Base-by-base conservation (phyloP, 2,329 filamentous ascomycete genomes). In the Exophiala aquamarina region DNA sequence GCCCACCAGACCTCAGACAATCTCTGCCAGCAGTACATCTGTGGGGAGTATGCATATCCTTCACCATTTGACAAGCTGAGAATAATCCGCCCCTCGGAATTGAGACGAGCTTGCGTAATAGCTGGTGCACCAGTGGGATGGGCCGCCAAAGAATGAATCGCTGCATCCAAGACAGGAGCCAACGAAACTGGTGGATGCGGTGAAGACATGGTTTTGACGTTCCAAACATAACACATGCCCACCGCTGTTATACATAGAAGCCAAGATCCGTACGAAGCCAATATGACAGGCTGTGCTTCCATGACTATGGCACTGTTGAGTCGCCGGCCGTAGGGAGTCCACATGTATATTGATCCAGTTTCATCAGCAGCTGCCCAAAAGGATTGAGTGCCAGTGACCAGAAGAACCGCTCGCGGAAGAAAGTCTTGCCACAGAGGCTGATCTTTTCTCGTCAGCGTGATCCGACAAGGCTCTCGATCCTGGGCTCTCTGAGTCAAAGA, bases 1-100 rank as follows among this genome's bases (percentile, higher is more conserved):
- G 92, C 92, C 90, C 93, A 98, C 93, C 93, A 98, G 2, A 89
- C 81, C 65, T 98, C 94, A 2, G 90, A 95, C n/a, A 98, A 76
- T 8, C 91, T 83, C 67, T 97, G 92, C 93, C 93, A 98, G 6
- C 84, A 81, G 66, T 83, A 92, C 85, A 98, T 87, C 14, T 79
- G 77, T 1, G 86, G 81, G 2, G 88, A 88, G 68, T 98, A 98
- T 43, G 84, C 84, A 68, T 90, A 98, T 2, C 93, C 93, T 60
- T 98, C 92, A 15, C 93, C 93, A 59, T 96, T 97, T 18, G 86
- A 93, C 49, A 98, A 77, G 0, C 89, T 93, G n/a, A 97, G 81
- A 18, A 97, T 77, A 15, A 97, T 79, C 35, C 89, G 80, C 1
- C 93, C 94, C 44, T 83, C 84, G 0, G 88, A 89, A 66, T 96